These are phyloP conservation scores for Miscanthus lutarioriparius DNA, from an alignment of 176 grass and related monocot species.

Conservation along the genomic window DNA sequence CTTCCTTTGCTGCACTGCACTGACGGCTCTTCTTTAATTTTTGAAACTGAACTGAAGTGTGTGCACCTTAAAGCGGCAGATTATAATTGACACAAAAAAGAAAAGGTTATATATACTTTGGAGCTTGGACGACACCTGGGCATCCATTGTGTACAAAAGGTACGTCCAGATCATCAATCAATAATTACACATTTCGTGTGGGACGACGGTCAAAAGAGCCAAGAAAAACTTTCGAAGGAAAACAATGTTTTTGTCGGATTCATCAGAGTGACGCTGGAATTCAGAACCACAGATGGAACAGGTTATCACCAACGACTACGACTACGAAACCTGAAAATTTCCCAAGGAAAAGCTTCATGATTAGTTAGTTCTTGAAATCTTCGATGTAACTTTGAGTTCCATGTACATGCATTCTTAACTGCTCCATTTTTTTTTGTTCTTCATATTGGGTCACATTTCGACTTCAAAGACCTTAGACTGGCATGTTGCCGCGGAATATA, in stretches of 20 bases:
- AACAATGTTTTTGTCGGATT: conserved; percentile 20
- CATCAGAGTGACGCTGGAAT: neutral
- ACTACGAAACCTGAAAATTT: neutral
- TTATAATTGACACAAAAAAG: neutral
- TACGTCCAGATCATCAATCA: neutral
- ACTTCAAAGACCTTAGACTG: neutral
- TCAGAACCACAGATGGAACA: neutral
- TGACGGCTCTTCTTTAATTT: neutral
- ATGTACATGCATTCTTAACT: neutral
- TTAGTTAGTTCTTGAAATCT: neutral
- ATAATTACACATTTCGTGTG: neutral
- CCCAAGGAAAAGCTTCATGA: neutral
- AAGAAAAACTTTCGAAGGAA: neutral
- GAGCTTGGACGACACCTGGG: neutral
- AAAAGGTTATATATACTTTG: conserved; percentile 11
- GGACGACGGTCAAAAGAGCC: neutral
- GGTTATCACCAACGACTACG: neutral
- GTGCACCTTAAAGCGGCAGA: neutral
- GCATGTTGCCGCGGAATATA: conserved; percentile 6
- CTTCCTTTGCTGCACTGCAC: neutral
- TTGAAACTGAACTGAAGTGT: neutral
- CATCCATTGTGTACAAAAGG: neutral
- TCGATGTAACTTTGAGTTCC: neutral
- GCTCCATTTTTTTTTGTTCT: neutral
- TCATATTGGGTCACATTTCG: neutral